Base-by-base conservation (phyloP, 176 grass and related monocot species). In the Phoenix dactylifera region DNA sequence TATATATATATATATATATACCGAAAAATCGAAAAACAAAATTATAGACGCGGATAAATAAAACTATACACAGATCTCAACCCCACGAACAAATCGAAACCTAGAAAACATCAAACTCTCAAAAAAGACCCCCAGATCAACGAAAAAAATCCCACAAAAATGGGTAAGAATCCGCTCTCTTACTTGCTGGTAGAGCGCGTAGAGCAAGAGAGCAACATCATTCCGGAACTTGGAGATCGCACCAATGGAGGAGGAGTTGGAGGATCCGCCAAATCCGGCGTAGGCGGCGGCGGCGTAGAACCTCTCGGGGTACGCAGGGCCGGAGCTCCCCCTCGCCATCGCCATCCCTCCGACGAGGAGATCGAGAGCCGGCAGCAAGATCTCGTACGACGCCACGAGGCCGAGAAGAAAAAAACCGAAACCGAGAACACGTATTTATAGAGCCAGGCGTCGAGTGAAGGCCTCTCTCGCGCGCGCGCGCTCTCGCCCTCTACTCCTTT, bases 201-300 rank as follows among this genome's bases (percentile, higher is more conserved):
- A 98, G 39, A 98, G 88, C 57, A 98, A 83, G 48, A 98, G 88
- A 0, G 88, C 85, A 15, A 85, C 84, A 73, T 98, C 94, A 65
- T 80, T 93, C 79, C 88, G 85, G 81, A 98, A 98, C 59, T 85
- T 87, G 12, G 94, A 81, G 26, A 83, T 51, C 54, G 75, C 73
- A 0, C 67, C 73, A 48, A 79, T 26, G 51, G 59, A 54, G 51
- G 59, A 54, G 17, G 72, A 66, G 14, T 50, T 54, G 15, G 70
- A 18, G 18, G 52, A 68, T 54, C 32, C 24, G 12, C 75, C 79
- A 24, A 98, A 85, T 7, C 94, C 94, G 16, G 87, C 88, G 71
- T 93, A 98, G 25, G 85, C 52, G 19, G 94, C 84, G 25, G 94
- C 94, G 49, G 85, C 88, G 79, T 92, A 92, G 84, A 98, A 98